Evolutionary conservation across 2,329 filamentous ascomycete genomes (phyloP).

Genomic region (Pseudogymnoascus sp.): DNA sequence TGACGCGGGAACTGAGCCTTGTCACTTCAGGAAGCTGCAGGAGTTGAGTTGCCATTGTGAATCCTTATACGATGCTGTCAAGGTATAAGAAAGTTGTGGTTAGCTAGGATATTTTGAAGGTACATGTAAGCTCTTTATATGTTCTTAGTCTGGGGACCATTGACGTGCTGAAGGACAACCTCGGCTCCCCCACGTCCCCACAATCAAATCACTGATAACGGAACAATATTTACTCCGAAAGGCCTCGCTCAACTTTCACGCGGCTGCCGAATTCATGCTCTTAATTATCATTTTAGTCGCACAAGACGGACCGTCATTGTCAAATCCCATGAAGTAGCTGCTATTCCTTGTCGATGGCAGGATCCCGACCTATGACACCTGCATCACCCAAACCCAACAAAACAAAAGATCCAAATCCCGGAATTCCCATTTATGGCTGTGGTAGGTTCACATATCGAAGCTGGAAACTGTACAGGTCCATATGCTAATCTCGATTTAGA

Average conservation of each 20-base stretch:
- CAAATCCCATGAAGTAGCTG: conserved; percentile 8
- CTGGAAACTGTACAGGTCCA: conserved; percentile 20
- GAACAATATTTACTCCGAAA: conserved; percentile 6
- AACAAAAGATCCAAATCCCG: conserved; percentile 51
- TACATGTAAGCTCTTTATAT: neutral
- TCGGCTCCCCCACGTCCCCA: neutral
- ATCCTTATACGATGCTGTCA: neutral
- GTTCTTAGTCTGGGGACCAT: neutral
- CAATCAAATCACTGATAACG: neutral
- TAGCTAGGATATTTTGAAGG: neutral
- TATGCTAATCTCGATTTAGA: conserved; percentile 39
- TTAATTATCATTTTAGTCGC: conserved; percentile 8
- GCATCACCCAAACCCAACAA: conserved; percentile 32
- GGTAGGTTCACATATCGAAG: conserved; percentile 38
- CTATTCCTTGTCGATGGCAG: conserved; percentile 19
- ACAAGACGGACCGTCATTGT: conserved; percentile 2
- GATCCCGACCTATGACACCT: conserved; percentile 25
- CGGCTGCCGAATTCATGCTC: conserved; percentile 6
- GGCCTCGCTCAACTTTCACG: conserved; percentile 7
- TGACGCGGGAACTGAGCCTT: conserved; percentile 66
- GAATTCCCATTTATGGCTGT: conserved; percentile 55
- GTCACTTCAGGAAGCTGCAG: conserved; percentile 58
- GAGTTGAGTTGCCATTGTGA: conserved; percentile 25
- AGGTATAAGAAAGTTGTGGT: neutral
- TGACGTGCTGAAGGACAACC: conserved; percentile 3